Evolutionary conservation across 2,329 filamentous ascomycete genomes (phyloP), one percentile per base, ranked within the genome.

Genomic region (Pestalotiopsis sp.): DNA sequence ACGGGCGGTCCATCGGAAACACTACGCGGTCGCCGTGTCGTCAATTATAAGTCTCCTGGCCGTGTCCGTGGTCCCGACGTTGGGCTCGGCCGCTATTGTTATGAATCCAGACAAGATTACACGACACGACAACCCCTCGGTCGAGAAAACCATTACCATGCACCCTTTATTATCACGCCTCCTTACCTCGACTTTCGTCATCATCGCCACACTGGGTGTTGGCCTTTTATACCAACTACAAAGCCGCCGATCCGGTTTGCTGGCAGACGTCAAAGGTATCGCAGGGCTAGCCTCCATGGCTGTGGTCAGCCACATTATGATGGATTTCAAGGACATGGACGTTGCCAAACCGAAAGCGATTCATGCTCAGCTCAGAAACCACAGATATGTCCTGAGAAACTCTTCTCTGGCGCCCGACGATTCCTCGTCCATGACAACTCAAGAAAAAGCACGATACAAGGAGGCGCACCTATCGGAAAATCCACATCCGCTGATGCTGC

Each of bases 281-380:
- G 91, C 91, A 1, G 92, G 92, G 1, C 84, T 93, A 49, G 92
- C 92, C 5, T 89, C 91, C 68, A 93, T 94, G 91, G 91, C 92
- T 11, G 91, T 92, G 2, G 88, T 88, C 70, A 90, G 87, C 71
- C 91, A 93, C 72, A 92, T 93, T 76, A 81, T 93, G 71, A 90
- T 89, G 79, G 92, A 94, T 75, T 93, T 94, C 75, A 89, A 89
- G 71, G 90, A 90, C 68, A 87, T 92, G 80, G 92, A 94, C 75
- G 87, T 88, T 1, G 90, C 88, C 7, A 88, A 85, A 4, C 88
- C 91, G 66, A 82, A 88, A 63, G 87, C 90, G 66, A 93, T 94
- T 57, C 91, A 93, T 76, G 83, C 88, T 64, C 87, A 86, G 72
- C 83, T 94, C n/a, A 90, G 89, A 70, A 80, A 88, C 36, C 86